A percentile compares a stretch with the other conserved stretches of the same genome.
These are phyloP conservation scores for Picea abies DNA, from an alignment of 83 land plant genomes.

Conservation along the genomic window DNA sequence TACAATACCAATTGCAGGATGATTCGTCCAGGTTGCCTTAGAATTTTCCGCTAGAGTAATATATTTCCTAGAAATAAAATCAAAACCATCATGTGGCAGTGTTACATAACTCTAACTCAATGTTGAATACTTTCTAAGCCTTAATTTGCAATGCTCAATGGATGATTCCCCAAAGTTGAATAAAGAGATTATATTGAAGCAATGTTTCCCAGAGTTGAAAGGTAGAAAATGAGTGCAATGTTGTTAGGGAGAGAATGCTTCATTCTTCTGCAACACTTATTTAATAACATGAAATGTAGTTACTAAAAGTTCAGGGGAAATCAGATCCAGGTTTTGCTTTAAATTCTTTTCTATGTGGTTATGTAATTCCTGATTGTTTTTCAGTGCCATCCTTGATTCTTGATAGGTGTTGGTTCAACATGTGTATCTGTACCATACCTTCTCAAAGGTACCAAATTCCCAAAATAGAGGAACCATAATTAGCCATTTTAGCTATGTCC, in stretches of 20 bases:
- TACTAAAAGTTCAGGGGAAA: background rate
- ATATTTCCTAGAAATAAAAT: background rate
- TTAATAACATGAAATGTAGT: background rate
- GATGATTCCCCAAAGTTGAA: background rate
- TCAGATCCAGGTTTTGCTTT: background rate
- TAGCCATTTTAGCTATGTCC: background rate
- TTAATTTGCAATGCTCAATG: too few species aligned
- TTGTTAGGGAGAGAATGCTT: background rate
- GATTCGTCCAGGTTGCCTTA: too few species aligned
- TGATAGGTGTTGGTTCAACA: background rate
- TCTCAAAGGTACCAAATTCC: background rate
- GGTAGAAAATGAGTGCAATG: background rate
- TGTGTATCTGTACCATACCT: background rate
- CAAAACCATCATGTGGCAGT: too few species aligned
- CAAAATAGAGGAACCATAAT: background rate
- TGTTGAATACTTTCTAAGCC: background rate
- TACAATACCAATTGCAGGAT: too few species aligned
- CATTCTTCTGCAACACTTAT: background rate
- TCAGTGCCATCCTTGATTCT: background rate
- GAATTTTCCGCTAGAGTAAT: background rate
- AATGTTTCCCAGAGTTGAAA: background rate
- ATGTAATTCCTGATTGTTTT: background rate
- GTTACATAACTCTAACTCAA: too few species aligned
- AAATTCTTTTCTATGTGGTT: background rate
- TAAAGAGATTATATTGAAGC: background rate